A percentile compares a stretch with the other conserved stretches of the same genome.
phyloP scores from a whole-genome alignment of 1,284 basidiomycete species.

The Golubevia sp. region DNA sequence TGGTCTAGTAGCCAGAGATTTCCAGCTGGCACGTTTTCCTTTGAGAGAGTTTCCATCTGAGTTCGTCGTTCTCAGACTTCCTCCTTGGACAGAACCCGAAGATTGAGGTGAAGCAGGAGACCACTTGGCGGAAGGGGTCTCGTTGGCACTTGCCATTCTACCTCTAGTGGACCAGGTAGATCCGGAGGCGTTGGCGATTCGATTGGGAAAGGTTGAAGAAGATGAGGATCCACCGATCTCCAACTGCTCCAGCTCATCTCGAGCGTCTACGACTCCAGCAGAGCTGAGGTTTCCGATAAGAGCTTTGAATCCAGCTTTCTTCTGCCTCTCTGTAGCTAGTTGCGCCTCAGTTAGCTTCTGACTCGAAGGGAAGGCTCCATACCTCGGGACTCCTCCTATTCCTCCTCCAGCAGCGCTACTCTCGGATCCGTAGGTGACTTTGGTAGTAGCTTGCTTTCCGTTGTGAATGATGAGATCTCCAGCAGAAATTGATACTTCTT shows the following conservation, averaged over 20 bases:
- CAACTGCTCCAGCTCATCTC: neutral
- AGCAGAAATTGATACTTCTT: constrained; percentile 14
- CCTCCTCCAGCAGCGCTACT: constrained; percentile 6
- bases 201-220: neutral
- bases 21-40: neutral
- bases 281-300: neutral
- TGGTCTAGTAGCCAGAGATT: neutral
- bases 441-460: neutral
- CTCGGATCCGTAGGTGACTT: neutral
- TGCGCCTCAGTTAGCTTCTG: neutral
- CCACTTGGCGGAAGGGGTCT: neutral
- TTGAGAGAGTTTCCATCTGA: neutral
- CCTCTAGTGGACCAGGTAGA: neutral
- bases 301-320: neutral
- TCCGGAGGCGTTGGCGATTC: neutral
- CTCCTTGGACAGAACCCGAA: no score
- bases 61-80: no score
- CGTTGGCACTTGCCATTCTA: neutral
- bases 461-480: constrained; percentile 11
- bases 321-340: neutral
- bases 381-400: constrained; percentile 28
- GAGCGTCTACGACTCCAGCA: neutral
- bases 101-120: no score
- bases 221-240: neutral
- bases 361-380: constrained; percentile 20